Base-by-base conservation (phyloP, 2,329 filamentous ascomycete species). In the Penicillium occitanis region DNA sequence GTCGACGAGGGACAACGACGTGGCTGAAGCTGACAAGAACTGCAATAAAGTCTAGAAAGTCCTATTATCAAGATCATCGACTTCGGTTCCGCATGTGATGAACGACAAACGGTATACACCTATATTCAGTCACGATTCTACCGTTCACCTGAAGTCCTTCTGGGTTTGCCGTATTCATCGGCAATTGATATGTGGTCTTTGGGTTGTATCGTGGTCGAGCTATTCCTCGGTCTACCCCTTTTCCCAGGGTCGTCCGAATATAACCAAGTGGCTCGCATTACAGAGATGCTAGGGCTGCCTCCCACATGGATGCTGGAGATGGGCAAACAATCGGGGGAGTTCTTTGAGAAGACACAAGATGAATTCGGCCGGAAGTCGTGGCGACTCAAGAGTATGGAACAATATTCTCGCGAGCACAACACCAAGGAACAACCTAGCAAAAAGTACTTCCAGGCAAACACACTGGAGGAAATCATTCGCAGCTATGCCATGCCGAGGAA, bases 31-130 rank as follows among this genome's bases (percentile, higher is more conserved):
- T 68, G 42, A 65, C 53, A 37, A 48, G 10, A 59, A 64, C 40
- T 25, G 40, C 69, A 51, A 17, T 51, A 14, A 37, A 89, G 87
- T 76, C 88, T 99, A 50, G 95, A 99, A 78, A 98, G 94, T 73
- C 95, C 95, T 2, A 98, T 99, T 71, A 99, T 99, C 85, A 99
- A 99, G 79, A 97, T 99, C 74, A 99, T 99, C 77, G 95, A 99
- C 84, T 99, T 99, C 76, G 95, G 95, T 51, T 99, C 95, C 44
- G 95, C 95, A 14, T 99, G 95, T 78, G 95, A 99, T 77, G 95
- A 99, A 80, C 89, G 95, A 61, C 95, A 99, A 78, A 99, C 95
- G 0, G 95, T 99, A 33, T 99, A 99, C 78, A 99, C 95, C 5
- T 99, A 99, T 77, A 99, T 99, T 68, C 95, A 99, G 78, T 99